These are phyloP conservation scores for Fusarium continuum DNA, from an alignment of 2,329 filamentous ascomycete genomes.

Conservation along the genomic window DNA sequence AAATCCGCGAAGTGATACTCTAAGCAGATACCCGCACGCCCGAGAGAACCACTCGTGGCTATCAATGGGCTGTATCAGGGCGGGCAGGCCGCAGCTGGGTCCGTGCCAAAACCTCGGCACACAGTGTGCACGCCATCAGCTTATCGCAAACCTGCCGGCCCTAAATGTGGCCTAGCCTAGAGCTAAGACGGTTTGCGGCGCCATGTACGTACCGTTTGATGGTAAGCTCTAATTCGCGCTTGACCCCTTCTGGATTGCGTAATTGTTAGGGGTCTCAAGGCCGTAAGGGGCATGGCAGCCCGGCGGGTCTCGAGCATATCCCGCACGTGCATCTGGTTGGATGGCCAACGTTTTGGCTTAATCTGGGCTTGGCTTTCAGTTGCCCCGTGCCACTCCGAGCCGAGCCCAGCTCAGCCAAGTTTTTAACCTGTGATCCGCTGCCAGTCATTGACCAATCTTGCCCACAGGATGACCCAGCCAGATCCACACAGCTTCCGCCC, in stretches of 20 bases:
- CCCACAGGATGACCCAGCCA: neutral
- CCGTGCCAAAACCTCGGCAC: slow-evolving; percentile 14
- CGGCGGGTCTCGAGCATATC: slow-evolving; percentile 21
- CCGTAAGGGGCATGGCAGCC: slow-evolving; percentile 27
- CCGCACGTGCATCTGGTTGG: slow-evolving; percentile 37
- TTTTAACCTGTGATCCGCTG: slow-evolving; percentile 19
- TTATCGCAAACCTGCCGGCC: slow-evolving; percentile 44
- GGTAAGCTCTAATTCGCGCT: slow-evolving; percentile 24
- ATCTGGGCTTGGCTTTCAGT: slow-evolving; percentile 21
- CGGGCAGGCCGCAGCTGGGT: slow-evolving; percentile 16
- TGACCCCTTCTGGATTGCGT: slow-evolving; percentile 36
- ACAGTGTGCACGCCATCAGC: slow-evolving; percentile 45
- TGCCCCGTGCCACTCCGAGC: slow-evolving; percentile 36
- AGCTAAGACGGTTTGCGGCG: slow-evolving; percentile 25
- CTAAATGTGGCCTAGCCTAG: slow-evolving; percentile 36
- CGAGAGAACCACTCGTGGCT: neutral
- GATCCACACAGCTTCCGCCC: slow-evolving; percentile 29
- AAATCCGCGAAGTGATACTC: slow-evolving; percentile 36
- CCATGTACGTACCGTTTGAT: slow-evolving; percentile 34
- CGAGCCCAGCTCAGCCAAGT: slow-evolving; percentile 22
- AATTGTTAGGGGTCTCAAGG: slow-evolving; percentile 36
- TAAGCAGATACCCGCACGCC: slow-evolving; percentile 15
- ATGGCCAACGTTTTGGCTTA: slow-evolving; percentile 36
- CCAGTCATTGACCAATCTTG: slow-evolving; percentile 26
- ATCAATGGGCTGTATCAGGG: neutral